phyloP scores from a whole-genome alignment of 106 monocot genomes.

The Phalaenopsis equestris region DNA sequence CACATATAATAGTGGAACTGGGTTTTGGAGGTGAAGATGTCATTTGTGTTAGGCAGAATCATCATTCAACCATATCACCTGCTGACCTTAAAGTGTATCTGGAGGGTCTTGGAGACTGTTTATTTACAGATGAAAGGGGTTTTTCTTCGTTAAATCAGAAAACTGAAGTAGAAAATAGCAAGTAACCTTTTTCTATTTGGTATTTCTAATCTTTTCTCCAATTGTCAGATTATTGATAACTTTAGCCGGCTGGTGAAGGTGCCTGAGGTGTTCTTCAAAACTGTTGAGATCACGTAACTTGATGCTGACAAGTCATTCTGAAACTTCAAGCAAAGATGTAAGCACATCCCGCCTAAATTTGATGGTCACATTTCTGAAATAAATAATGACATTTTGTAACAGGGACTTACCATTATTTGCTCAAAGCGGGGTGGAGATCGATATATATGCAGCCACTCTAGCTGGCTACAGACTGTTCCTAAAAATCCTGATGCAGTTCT shows the following conservation, averaged over 20 bases:
- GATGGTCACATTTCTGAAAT: slow-evolving; percentile 4
- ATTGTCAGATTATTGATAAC: neutral
- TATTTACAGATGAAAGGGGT: slow-evolving; percentile 70
- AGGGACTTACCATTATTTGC: slow-evolving; percentile 81
- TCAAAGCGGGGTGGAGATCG: slow-evolving; percentile 82
- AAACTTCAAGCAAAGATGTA: slow-evolving; percentile 88
- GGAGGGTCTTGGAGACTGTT: slow-evolving; percentile 76
- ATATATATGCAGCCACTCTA: slow-evolving; percentile 39
- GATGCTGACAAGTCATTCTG: slow-evolving; percentile 53
- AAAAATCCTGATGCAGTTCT: slow-evolving; percentile 63
- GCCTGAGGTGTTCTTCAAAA: slow-evolving; percentile 69
- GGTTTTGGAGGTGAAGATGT: slow-evolving; percentile 79
- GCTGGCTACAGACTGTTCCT: slow-evolving; percentile 80
- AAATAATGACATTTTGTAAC: slow-evolving; percentile 11
- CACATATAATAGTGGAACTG: slow-evolving; percentile 82
- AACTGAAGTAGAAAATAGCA: slow-evolving; percentile 51
- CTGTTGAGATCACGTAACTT: slow-evolving; percentile 64
- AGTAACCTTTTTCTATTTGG: slow-evolving; percentile 25
- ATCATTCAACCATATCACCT: slow-evolving; percentile 50
- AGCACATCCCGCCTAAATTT: slow-evolving; percentile 9
- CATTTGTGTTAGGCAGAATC: slow-evolving; percentile 61
- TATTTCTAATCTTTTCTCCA: neutral
- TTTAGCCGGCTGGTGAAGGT: slow-evolving; percentile 40
- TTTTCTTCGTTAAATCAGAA: slow-evolving; percentile 56
- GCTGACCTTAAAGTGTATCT: slow-evolving; percentile 72